Base-by-base conservation (phyloP, 768 basidiomycete genomes). In the Lactarius hengduanensis region DNA sequence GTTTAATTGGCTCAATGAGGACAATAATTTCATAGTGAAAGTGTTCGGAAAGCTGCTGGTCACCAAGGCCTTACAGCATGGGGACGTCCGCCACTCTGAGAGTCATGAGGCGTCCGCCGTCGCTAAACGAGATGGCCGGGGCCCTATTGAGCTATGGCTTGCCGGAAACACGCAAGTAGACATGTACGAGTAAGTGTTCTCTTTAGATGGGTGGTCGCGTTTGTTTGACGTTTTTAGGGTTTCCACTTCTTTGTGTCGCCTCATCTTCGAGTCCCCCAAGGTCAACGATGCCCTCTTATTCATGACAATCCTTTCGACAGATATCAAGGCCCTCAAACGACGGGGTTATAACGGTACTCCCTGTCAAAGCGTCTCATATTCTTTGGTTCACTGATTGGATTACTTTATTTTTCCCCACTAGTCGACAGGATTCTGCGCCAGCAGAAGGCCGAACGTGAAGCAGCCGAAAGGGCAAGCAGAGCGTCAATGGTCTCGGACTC, bases 271-370 rank as follows among this genome's bases (percentile, higher is more conserved):
- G 63, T 82, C 85, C 9, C 87, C 87, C 2, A 90, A 91, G 75
- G 84, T 88, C 30, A 93, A 95, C 73, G 96, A 99, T 74, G 86
- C 91, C 0, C 80, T 99, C 8, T 75, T 98, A 9, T 89, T 98
- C 70, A 91, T 93, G 85, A 97, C 95, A 0, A 93, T 99, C 61
- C 81, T 99, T 20, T 93, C 94, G 0, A 98, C 96, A 0, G 93
- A 96, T 69, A 77, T 98, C 47, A 84, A 86, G 65, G 86, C 92
- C 3, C 75, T 97, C 68, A 89, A 87, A 72, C 80, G 94, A 45
- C 81, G 94, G 69, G 95, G 94, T 6, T 96, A 93, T 73, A 93
- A 94, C 71, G 89, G 92, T 90, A 69, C 4, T 79, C 72, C 55
- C 38, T 47, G 11, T 43, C 65, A 11, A 15, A 59, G 2, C 38